Percentiles rank a stretch among this genome's conserved stretches.
Conservation (phyloP, 768 basidiomycete species). For the Podaxis pistillaris region DNA sequence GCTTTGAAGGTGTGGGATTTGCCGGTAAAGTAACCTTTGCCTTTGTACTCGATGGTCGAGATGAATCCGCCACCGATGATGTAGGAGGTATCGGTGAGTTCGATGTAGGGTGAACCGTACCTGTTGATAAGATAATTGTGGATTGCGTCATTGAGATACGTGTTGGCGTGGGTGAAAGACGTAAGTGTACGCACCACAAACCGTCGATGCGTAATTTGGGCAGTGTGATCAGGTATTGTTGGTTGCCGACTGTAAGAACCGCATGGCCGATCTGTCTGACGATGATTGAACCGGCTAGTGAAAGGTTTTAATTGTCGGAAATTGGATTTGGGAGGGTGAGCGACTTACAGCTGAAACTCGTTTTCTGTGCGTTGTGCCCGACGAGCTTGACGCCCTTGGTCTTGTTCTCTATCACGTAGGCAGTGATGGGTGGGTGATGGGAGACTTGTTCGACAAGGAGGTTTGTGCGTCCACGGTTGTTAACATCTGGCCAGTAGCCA, state of each 20-base stretch:
- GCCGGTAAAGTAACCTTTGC: constrained; percentile 93
- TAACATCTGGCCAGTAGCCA: constrained; percentile 78
- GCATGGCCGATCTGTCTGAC: constrained; percentile 98
- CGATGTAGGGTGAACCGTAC: constrained; percentile 87
- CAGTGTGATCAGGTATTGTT: constrained; percentile 85
- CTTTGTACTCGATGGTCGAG: constrained; percentile 86
- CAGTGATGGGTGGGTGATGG: constrained; percentile 89
- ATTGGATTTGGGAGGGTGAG: constrained; percentile 4
- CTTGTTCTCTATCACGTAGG: constrained; percentile 83
- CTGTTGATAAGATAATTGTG: constrained; percentile 13
- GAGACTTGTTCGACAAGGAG: constrained; percentile 95
- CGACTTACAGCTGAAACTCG: constrained; percentile 73
- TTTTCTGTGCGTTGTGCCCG: constrained; percentile 96
- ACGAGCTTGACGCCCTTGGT: constrained; percentile 71
- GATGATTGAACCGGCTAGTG: constrained; percentile 62
- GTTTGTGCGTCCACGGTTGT: constrained; percentile 74
- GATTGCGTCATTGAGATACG: background rate
- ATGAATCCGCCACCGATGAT: constrained; percentile 53
- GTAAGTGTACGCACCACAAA: constrained; percentile 48
- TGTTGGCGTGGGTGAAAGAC: constrained; percentile 24
- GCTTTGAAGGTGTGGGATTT: constrained; percentile 95
- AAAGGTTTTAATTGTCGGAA: background rate
- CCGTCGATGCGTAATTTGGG: constrained; percentile 93
- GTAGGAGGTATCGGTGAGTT: constrained; percentile 78
- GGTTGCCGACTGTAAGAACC: constrained; percentile 62